These are phyloP conservation scores for Tuber brumale DNA, from an alignment of 495 filamentous ascomycete species.

Conservation along the genomic window DNA sequence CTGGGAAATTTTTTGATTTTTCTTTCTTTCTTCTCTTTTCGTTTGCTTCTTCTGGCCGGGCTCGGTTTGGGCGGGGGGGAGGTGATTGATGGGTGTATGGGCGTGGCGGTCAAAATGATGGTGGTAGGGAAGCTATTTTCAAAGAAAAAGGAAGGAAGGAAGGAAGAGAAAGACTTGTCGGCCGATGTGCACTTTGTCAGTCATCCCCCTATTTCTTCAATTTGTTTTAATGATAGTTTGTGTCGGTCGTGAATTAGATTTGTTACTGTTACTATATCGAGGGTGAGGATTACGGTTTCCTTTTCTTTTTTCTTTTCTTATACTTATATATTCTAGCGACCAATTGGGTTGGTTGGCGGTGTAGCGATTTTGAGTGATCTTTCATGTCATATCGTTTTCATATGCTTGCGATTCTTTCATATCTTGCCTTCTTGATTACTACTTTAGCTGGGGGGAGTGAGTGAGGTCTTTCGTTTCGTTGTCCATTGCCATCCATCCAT, in stretches of 20 bases:
- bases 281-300: background rate
- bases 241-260: background rate
- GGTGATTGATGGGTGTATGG: background rate
- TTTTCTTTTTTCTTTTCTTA: background rate
- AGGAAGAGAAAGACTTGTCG: background rate
- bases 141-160: background rate
- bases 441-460: background rate
- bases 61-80: background rate
- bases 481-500: background rate
- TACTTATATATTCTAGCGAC: background rate
- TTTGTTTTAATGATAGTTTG: background rate
- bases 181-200: background rate
- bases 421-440: background rate
- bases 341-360: background rate
- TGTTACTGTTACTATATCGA: background rate
- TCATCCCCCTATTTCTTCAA: background rate
- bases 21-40: slow-evolving; percentile 14
- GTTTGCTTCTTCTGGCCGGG: slow-evolving; percentile 1
- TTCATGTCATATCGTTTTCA: background rate
- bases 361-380: background rate
- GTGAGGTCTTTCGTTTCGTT: background rate
- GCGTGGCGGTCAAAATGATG: background rate
- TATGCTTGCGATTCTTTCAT: background rate
- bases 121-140: background rate
- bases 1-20: slow-evolving; percentile 24